Percentiles rank a stretch among this genome's conserved stretches.
Evolutionary conservation across 108 stramenopile genomes (phyloP).

Genomic region (Poteriospumella lacustris): DNA sequence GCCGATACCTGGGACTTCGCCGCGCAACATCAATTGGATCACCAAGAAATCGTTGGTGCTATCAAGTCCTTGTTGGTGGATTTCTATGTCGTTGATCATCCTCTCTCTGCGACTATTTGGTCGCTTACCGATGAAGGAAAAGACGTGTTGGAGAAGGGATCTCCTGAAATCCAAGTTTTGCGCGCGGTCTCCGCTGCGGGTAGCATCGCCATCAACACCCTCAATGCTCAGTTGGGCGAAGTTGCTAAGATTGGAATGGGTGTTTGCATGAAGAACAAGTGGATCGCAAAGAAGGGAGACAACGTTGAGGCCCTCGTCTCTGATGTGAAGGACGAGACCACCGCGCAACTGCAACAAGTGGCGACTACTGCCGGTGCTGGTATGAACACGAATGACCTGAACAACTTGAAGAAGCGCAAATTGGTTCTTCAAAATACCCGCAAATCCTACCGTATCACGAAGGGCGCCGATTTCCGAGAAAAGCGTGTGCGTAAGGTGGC

Average conservation of each 20-base stretch:
- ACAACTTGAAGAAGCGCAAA: conserved; percentile 54
- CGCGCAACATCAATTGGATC: conserved; percentile 52
- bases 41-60: conserved; percentile 69
- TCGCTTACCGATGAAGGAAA: conserved; percentile 67
- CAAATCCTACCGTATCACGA: conserved; percentile 73
- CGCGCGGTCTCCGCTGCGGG: conserved; percentile 64
- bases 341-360: not conserved
- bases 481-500: conserved; percentile 81
- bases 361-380: not conserved
- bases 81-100: conserved; percentile 62
- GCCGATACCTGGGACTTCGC: not conserved
- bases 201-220: conserved; percentile 54
- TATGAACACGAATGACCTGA: conserved; percentile 30
- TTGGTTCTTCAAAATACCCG: conserved; percentile 61
- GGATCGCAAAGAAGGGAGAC: conserved; percentile 77
- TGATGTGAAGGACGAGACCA: not conserved
- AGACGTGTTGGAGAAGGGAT: conserved; percentile 63
- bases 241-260: conserved; percentile 86
- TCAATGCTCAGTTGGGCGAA: conserved; percentile 66
- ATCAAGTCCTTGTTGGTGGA: conserved; percentile 76
- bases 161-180: conserved; percentile 74
- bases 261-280: conserved; percentile 84
- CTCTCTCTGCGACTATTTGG: conserved; percentile 60
- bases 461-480: conserved; percentile 72
- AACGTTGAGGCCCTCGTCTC: conserved; percentile 51